Base-by-base conservation (phyloP, 2,329 filamentous ascomycete species). In the Penicillium sp. region DNA sequence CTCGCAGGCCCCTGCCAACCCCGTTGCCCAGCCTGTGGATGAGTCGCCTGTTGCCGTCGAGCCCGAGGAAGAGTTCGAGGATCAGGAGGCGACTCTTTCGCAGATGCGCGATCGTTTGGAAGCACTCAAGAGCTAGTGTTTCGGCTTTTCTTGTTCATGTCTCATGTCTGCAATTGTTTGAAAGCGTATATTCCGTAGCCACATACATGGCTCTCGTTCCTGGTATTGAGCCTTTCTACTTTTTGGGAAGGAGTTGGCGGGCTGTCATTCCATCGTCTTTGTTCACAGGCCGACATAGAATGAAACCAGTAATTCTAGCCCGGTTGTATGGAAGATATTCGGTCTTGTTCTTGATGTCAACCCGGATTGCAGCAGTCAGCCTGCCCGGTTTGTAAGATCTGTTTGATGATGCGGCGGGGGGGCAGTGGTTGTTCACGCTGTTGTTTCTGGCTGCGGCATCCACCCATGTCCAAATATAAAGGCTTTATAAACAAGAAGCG, bases 91-190 rank as follows among this genome's bases (percentile, higher is more conserved):
- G 50, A 92, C 95, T 81, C 86, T 98, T 79, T 90, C 92, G 69
- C 90, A 96, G 81, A 98, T 98, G 95, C 84, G 94, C 74, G 92
- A 92, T 67, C 84, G 94, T 50, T 77, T 99, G 68, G 92, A 98
- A 79, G 93, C 93, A 38, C 79, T 98, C 73, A 90, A 95, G 84
- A 97, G 92, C 77, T 96, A 76, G 50, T 7, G 83, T 59, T 11
- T n/a, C 25, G 28, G 22, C 20, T 10, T 37, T 41, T 17, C 8
- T 20, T 43, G 41, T 47, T 37, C 17, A 37, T 22, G 14, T 17
- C 14, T 42, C 35, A 54, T 56, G 37, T 55, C 38, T 52, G 54
- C 17, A 59, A 47, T 39, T 25, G n/a, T 28, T 39, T 31, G 28
- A 17, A 42, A 58, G 42, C 35, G 48, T 39, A 49, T 54, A 38